Evolutionary conservation across 2,329 filamentous ascomycete genomes (phyloP).

Genomic region (Fusarium cicatricum): DNA sequence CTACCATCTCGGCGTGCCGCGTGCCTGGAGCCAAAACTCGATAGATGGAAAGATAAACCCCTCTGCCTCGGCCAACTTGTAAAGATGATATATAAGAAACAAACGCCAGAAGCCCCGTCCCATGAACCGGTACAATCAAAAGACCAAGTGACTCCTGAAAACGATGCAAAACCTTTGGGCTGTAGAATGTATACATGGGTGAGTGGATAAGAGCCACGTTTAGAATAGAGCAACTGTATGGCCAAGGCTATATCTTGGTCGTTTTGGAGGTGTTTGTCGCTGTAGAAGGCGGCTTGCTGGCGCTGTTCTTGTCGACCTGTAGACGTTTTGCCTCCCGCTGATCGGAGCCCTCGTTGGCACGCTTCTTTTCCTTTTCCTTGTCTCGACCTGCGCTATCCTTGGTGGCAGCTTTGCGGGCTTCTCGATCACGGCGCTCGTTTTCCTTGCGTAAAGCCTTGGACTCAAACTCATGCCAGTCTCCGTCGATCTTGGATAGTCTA

Average conservation of each 20-base stretch:
- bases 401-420: slow-evolving; percentile 57
- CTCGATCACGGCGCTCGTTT: slow-evolving; percentile 73
- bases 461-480: slow-evolving; percentile 99
- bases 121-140: slow-evolving; percentile 8
- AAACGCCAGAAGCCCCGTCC: slow-evolving; percentile 17
- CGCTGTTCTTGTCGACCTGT: slow-evolving; percentile 43
- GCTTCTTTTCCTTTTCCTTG: slow-evolving; percentile 52
- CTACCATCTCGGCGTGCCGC: not conserved
- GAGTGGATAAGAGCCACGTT: not conserved
- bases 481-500: slow-evolving; percentile 80
- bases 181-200: not conserved
- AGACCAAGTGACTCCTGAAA: slow-evolving; percentile 10
- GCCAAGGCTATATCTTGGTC: slow-evolving; percentile 16
- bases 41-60: not conserved
- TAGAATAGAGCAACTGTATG: not conserved
- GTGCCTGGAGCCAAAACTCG: not conserved
- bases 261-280: slow-evolving; percentile 1
- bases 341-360: slow-evolving; percentile 45
- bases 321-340: slow-evolving; percentile 47
- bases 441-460: slow-evolving; percentile 93
- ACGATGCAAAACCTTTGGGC: slow-evolving; percentile 3
- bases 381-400: slow-evolving; percentile 48
- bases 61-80: slow-evolving; percentile 2
- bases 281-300: slow-evolving; percentile 16
- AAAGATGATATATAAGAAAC: slow-evolving; percentile 4